Conservation (phyloP, 1,139 yeast species). For the Suhomyces ambrosiae region DNA sequence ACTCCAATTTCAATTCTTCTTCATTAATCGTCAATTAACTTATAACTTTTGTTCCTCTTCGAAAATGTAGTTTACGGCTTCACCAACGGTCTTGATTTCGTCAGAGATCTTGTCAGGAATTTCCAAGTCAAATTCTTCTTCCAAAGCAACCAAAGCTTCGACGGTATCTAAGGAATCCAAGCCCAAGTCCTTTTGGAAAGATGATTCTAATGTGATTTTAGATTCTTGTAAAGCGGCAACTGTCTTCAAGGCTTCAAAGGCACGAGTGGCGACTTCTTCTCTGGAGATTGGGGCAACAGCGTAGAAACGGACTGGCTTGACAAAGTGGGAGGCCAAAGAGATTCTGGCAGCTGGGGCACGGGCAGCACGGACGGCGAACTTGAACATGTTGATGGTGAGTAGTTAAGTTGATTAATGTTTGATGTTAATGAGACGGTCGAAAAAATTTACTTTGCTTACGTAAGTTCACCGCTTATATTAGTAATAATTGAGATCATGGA, state of each 20-base stretch:
- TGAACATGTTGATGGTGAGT: slow-evolving; percentile 22
- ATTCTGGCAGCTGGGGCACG: slow-evolving; percentile 38
- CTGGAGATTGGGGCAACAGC: slow-evolving; percentile 50
- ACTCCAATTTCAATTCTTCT: slow-evolving; percentile 6
- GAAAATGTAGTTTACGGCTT: slow-evolving; percentile 62
- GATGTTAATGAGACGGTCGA: slow-evolving; percentile 3
- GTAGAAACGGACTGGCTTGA: slow-evolving; percentile 46
- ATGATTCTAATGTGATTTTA: slow-evolving; percentile 45
- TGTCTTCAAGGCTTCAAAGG: slow-evolving; percentile 53
- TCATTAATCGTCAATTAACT: slow-evolving; percentile 8
- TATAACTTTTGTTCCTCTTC: slow-evolving; percentile 52
- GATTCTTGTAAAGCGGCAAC: slow-evolving; percentile 55
- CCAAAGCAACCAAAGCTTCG: slow-evolving; percentile 71
- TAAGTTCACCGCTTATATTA: neutral
- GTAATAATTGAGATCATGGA: no score
- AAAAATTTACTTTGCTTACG: slow-evolving; percentile 9
- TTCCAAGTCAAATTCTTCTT: slow-evolving; percentile 72
- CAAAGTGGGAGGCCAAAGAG: slow-evolving; percentile 22
- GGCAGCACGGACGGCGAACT: slow-evolving; percentile 39
- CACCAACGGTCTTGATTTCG: slow-evolving; percentile 68
- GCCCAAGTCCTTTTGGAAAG: slow-evolving; percentile 66
- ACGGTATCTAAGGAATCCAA: slow-evolving; percentile 71
- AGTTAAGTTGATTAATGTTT: slow-evolving; percentile 1
- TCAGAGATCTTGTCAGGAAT: slow-evolving; percentile 70
- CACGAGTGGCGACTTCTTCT: slow-evolving; percentile 51